These are phyloP conservation scores for Bertia moriformis DNA, from an alignment of 2,329 filamentous ascomycete genomes.

Conservation along the genomic window DNA sequence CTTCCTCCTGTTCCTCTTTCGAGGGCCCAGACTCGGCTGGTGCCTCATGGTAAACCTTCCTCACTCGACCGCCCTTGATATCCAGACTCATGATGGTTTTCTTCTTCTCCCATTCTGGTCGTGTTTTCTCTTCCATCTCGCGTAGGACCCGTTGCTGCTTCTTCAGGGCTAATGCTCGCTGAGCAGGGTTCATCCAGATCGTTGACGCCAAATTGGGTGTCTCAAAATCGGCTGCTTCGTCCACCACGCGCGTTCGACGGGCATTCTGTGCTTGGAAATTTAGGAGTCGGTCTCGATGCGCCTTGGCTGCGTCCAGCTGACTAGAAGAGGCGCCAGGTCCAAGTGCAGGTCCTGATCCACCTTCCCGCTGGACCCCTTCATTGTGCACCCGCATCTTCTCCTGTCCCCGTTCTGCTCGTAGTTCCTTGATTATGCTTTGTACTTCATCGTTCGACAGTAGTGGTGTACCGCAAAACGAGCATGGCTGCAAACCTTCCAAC, in stretches of 20 bases:
- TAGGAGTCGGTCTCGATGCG: slow-evolving; percentile 52
- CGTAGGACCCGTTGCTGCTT: slow-evolving; percentile 53
- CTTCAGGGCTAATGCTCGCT: slow-evolving; percentile 54
- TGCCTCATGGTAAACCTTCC: background rate
- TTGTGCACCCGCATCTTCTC: slow-evolving; percentile 1
- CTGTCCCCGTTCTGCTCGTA: background rate
- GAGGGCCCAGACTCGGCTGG: slow-evolving; percentile 4
- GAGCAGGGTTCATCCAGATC: slow-evolving; percentile 55
- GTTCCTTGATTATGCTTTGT: background rate
- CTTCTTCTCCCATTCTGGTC: slow-evolving; percentile 59
- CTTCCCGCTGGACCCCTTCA: background rate
- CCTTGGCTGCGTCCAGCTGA: slow-evolving; percentile 25
- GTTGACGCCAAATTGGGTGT: slow-evolving; percentile 38
- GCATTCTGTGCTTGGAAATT: slow-evolving; percentile 58
- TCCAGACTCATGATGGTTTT: slow-evolving; percentile 56
- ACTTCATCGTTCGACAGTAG: background rate
- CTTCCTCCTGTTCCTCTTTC: slow-evolving; percentile 10
- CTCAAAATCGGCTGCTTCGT: slow-evolving; percentile 56
- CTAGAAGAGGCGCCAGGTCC: background rate
- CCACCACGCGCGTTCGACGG: slow-evolving; percentile 51
- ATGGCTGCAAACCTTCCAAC: background rate
- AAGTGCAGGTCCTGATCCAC: background rate
- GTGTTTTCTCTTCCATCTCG: slow-evolving; percentile 53
- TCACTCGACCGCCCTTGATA: slow-evolving; percentile 46
- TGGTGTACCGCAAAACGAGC: slow-evolving; percentile 1